Conservation (phyloP, 2,329 filamentous ascomycete genomes). For the Alternaria ethzedia region DNA sequence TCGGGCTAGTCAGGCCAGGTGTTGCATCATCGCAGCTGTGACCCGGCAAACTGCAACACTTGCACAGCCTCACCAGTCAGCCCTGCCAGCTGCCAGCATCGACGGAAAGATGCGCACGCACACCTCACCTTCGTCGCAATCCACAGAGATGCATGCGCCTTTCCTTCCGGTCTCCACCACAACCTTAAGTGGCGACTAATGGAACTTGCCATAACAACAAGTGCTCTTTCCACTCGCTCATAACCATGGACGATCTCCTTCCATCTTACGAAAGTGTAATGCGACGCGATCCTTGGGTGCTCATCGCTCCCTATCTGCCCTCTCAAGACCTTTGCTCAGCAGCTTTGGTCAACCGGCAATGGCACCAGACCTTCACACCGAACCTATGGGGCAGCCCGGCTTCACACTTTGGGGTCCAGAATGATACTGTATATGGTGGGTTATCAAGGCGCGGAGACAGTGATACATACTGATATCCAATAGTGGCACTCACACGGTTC, state of each 20-base stretch:
- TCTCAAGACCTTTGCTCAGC: slow-evolving; percentile 63
- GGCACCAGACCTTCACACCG: slow-evolving; percentile 65
- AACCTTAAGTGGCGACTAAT: background rate
- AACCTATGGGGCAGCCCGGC: slow-evolving; percentile 68
- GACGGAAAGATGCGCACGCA: background rate
- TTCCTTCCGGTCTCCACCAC: background rate
- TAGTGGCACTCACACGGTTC: slow-evolving; percentile 66
- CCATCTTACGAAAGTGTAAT: slow-evolving; percentile 67
- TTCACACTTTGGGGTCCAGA: slow-evolving; percentile 66
- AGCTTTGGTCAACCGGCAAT: slow-evolving; percentile 62
- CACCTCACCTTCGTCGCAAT: background rate
- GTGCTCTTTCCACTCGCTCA: background rate
- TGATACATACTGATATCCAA: slow-evolving; percentile 10
- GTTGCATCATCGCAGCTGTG: slow-evolving; percentile 11
- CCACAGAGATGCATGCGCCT: background rate
- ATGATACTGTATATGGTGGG: slow-evolving; percentile 64
- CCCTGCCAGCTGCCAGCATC: background rate
- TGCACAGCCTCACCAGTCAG: slow-evolving; percentile 12
- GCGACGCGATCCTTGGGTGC: slow-evolving; percentile 60
- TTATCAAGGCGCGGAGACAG: background rate
- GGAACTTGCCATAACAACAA: background rate
- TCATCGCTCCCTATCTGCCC: slow-evolving; percentile 63
- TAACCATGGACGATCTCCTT: slow-evolving; percentile 61
- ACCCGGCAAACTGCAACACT: background rate
- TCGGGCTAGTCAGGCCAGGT: background rate